Evolutionary conservation across 140 eudicot species (phyloP).

Genomic region (Senecio squalidus): DNA sequence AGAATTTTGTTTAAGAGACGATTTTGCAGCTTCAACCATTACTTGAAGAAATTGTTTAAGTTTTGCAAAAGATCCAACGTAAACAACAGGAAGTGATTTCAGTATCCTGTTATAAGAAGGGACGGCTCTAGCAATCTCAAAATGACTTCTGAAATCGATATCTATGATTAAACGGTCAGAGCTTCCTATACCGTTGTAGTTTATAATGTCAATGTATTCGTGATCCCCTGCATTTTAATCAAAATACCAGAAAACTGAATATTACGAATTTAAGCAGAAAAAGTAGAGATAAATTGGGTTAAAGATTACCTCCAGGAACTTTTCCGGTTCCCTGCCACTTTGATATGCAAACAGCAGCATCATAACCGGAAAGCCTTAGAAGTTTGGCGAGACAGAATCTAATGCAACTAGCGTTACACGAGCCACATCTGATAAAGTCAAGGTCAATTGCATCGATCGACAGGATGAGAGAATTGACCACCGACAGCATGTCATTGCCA

Average conservation of each 20-base stretch:
- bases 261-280: neutral
- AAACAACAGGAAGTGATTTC: conserved; percentile 66
- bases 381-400: conserved; percentile 68
- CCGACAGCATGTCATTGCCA: conserved; percentile 58
- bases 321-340: conserved; percentile 79
- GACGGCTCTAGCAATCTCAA: conserved; percentile 94
- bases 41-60: conserved; percentile 67
- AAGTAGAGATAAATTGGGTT: neutral
- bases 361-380: conserved; percentile 71
- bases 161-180: conserved; percentile 69
- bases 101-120: conserved; percentile 58
- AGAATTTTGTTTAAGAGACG: conserved; percentile 79
- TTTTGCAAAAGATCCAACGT: conserved; percentile 67
- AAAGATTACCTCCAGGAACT: conserved; percentile 78
- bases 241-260: neutral
- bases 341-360: conserved; percentile 84
- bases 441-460: conserved; percentile 58
- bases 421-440: conserved; percentile 43
- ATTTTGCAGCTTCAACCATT: conserved; percentile 81
- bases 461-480: conserved; percentile 60
- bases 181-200: conserved; percentile 33
- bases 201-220: conserved; percentile 72
- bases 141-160: conserved; percentile 86
- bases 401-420: conserved; percentile 87
- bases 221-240: conserved; percentile 62